Base-by-base conservation (phyloP, 192 early-diverging fungal species). In the Cetraspora pellucida region DNA sequence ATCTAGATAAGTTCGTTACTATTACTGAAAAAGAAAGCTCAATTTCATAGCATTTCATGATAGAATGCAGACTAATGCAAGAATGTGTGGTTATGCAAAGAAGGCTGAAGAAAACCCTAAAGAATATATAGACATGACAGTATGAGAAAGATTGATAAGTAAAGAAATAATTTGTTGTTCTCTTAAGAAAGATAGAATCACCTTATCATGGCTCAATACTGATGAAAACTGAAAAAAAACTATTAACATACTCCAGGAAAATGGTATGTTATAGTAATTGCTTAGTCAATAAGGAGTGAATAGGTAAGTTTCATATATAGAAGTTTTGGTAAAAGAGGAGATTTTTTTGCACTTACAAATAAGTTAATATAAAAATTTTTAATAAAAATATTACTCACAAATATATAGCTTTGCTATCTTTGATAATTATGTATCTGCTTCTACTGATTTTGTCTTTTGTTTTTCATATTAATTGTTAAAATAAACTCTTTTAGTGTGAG, bases 201-300 rank as follows among this genome's bases (percentile, higher is more conserved):
- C 30, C 2, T 10, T 31, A 5, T 66, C 37, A n/a, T 66, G 64
- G 64, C 64, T 66, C 0, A 14, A 66, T 66, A 66, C 64, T 45
- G 64, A 66, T 3, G 64, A 66, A 31, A 13, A 66, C 25, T 66
- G 31, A 31, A 63, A 66, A 66, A 66, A 66, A 66, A 66, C 31
- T 5, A 13, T 37, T 66, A 66, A 5, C 64, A 66, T 66, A 66
- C 64, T 66, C 31, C 64, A 66, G 64, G 37, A 66, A 66, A 66
- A 66, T 66, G 64, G 37, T 37, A 66, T 66, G 64, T n/a, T 66
- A 66, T 45, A 31, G 64, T 43, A 66, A 66, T 5, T 66, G 30
- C 10, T n/a, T 21, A 21, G 7, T 3, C 5, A 45, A 8, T 43
- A 67, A 43, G 65, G 65, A 67, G 11, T 16, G 10, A 44, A 43